Evolutionary conservation across 495 filamentous ascomycete species (phyloP).

Genomic region (Xylaria grammica): DNA sequence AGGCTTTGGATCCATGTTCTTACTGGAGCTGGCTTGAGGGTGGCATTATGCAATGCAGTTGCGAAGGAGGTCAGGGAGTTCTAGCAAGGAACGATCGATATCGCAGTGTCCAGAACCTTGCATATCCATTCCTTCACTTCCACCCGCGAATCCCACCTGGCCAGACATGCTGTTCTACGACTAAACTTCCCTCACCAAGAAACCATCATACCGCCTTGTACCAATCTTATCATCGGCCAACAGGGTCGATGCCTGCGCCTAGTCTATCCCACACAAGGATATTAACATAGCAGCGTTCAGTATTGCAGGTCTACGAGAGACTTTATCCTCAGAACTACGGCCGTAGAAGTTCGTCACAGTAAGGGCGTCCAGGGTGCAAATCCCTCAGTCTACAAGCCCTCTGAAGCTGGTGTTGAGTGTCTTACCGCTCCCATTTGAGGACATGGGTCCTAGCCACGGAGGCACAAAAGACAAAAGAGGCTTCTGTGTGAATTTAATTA

Average conservation of each 20-base stretch:
- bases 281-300: background rate
- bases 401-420: background rate
- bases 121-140: slow-evolving; percentile 1
- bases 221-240: background rate
- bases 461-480: background rate
- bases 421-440: background rate
- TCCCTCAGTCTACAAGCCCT: background rate
- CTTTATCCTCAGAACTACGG: background rate
- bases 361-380: background rate
- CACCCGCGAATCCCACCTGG: background rate
- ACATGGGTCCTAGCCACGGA: background rate
- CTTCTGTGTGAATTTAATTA: background rate
- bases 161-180: background rate
- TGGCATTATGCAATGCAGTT: slow-evolving; percentile 88
- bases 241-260: background rate
- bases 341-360: slow-evolving; percentile 5
- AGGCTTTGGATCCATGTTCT: slow-evolving; percentile 96
- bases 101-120: slow-evolving; percentile 14
- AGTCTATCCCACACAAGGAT: background rate
- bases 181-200: background rate
- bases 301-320: background rate
- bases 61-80: slow-evolving; percentile 66
- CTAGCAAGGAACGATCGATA: slow-evolving; percentile 14
- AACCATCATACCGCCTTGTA: background rate
- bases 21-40: slow-evolving; percentile 77